Conservation (phyloP, 352 stramenopile genomes). For the Stramenopiles sp. region DNA sequence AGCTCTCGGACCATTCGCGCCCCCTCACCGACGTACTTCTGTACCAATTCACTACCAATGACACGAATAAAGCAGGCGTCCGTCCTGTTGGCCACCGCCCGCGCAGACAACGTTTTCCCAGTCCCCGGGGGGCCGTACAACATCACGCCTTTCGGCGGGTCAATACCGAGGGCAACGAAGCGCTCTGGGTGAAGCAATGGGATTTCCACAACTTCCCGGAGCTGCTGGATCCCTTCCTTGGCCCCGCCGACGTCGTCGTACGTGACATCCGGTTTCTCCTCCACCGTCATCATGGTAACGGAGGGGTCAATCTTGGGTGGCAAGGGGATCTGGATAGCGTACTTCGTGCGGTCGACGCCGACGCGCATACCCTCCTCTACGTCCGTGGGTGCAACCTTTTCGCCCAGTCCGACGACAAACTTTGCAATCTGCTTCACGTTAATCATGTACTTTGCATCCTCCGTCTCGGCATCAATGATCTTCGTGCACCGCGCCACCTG, state of each 20-base stretch:
- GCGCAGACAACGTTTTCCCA: slow-evolving; percentile 86
- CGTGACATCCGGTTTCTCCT: slow-evolving; percentile 98
- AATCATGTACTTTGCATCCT: slow-evolving; percentile 98
- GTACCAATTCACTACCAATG: slow-evolving; percentile 94
- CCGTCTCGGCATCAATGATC: slow-evolving; percentile 68
- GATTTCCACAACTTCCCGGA: slow-evolving; percentile 94
- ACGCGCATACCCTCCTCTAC: slow-evolving; percentile 99
- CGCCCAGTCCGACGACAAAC: slow-evolving; percentile 92
- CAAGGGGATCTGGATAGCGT: slow-evolving; percentile 89
- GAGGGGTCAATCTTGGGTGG: slow-evolving; percentile 97
- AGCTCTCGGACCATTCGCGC: slow-evolving; percentile 96
- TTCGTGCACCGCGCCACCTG: slow-evolving; percentile 88
- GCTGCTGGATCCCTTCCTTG: slow-evolving; percentile 81
- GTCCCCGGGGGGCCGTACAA: slow-evolving; percentile 90
- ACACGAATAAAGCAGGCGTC: slow-evolving; percentile 98
- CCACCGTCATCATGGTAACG: slow-evolving; percentile 89
- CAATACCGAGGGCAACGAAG: slow-evolving; percentile 96
- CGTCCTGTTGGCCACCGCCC: slow-evolving; percentile 92
- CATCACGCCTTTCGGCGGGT: slow-evolving; percentile 95
- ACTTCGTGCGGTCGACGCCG: slow-evolving; percentile 83
- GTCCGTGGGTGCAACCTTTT: slow-evolving; percentile 95
- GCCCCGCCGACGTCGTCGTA: slow-evolving; percentile 98
- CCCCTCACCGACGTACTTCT: slow-evolving; percentile 98
- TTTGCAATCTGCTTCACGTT: slow-evolving; percentile 99
- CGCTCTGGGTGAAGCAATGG: slow-evolving; percentile 91